These are phyloP conservation scores for Apodospora peruviana DNA, from an alignment of 495 filamentous ascomycete species.

Conservation along the genomic window DNA sequence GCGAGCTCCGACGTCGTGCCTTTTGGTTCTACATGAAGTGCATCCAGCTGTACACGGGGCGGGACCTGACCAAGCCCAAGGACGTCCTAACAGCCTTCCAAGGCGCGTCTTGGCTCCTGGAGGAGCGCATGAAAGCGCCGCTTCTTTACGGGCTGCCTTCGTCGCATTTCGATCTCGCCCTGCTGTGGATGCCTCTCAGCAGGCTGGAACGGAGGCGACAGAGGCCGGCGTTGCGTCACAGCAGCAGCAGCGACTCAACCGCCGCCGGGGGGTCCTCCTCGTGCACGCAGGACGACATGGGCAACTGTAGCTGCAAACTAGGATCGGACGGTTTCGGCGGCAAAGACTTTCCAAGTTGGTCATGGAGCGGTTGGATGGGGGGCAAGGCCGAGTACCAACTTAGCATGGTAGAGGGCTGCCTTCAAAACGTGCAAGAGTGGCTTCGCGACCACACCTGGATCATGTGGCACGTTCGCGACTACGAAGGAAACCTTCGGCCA, in stretches of 20 bases:
- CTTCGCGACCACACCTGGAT: constrained; percentile 33
- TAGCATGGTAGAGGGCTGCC: constrained; percentile 15
- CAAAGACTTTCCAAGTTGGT: constrained; percentile 29
- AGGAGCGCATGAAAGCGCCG: constrained; percentile 8
- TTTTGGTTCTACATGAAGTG: constrained; percentile 23
- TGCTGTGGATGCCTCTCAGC: constrained; percentile 20
- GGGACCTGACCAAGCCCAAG: constrained; percentile 16
- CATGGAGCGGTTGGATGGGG: constrained; percentile 31
- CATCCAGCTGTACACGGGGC: constrained; percentile 20
- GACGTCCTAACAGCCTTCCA: constrained; percentile 30
- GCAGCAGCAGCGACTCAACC: too few relatives aligned
- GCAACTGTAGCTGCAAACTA: not conserved
- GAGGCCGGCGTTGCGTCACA: not conserved
- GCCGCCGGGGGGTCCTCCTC: too few relatives aligned
- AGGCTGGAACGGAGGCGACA: not conserved
- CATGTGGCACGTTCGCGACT: constrained; percentile 28
- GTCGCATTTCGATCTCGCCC: constrained; percentile 28
- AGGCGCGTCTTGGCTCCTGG: constrained; percentile 19
- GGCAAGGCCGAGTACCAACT: constrained; percentile 16
- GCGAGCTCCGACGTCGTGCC: constrained; percentile 16
- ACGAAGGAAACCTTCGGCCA: constrained; percentile 20
- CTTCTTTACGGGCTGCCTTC: constrained; percentile 23
- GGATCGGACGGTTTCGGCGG: not conserved
- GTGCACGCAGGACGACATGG: not conserved
- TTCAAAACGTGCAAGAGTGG: constrained; percentile 28